These are phyloP conservation scores for Aquilaria agallochum DNA, from an alignment of 441 rosid species.

Conservation along the genomic window DNA sequence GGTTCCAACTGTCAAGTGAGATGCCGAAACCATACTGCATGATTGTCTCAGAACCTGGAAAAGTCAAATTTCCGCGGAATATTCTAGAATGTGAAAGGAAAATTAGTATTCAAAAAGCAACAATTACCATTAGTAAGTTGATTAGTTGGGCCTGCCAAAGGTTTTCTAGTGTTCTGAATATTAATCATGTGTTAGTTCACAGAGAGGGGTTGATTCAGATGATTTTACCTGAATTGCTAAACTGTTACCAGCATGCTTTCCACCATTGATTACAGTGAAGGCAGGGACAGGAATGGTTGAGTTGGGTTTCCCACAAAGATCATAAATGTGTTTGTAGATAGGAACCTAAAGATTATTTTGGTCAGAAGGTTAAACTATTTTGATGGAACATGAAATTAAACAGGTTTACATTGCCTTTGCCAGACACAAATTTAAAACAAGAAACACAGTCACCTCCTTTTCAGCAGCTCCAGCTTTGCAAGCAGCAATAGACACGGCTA, in stretches of 20 bases:
- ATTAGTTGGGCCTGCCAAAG: no score
- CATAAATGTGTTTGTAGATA: constrained; percentile 84
- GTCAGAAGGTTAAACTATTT: not conserved
- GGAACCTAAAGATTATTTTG: constrained; percentile 56
- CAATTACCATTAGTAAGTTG: no score
- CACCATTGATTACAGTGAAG: constrained; percentile 92
- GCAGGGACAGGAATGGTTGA: constrained; percentile 87
- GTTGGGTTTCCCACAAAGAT: constrained; percentile 70
- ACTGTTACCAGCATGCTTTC: constrained; percentile 81
- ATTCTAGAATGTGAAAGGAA: no score
- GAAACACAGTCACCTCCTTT: constrained; percentile 57
- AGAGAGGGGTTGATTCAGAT: no score
- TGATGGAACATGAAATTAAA: not conserved
- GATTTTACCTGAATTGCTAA: constrained; percentile 73
- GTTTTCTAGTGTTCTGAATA: no score
- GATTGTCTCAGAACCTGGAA: no score
- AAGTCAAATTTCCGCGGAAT: no score
- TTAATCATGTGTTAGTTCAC: no score
- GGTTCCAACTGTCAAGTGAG: no score
- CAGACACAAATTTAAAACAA: not conserved
- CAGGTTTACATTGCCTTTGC: constrained; percentile 2
- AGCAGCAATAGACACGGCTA: constrained; percentile 97
- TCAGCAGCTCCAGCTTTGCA: constrained; percentile 99
- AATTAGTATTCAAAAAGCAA: no score
- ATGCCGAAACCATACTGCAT: no score